phyloP scores from a whole-genome alignment of 2,329 filamentous ascomycete genomes.

The Apiospora rasikravindrae region DNA sequence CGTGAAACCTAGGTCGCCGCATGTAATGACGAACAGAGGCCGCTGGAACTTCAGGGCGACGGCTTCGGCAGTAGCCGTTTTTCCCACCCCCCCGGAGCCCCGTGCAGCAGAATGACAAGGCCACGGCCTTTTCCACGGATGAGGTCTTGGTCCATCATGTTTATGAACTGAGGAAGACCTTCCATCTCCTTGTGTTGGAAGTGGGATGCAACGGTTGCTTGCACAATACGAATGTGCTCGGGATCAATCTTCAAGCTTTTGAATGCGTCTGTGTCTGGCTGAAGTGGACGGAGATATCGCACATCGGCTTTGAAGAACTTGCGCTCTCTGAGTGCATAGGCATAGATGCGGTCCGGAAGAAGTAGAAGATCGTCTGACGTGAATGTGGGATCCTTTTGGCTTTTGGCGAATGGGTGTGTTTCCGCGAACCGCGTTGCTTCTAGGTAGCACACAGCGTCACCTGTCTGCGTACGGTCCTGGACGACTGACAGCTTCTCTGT shows the following conservation, averaged over 20 bases:
- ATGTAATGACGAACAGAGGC: background rate
- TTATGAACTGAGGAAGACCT: background rate
- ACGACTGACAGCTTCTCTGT: background rate
- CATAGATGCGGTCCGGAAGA: background rate
- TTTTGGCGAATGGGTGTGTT: background rate
- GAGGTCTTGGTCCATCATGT: background rate
- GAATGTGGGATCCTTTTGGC: background rate
- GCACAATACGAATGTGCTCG: background rate
- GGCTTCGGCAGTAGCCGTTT: slow-evolving; percentile 5
- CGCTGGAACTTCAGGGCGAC: background rate
- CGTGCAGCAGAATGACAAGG: background rate
- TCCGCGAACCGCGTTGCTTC: background rate
- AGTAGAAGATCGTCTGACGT: background rate
- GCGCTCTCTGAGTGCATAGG: slow-evolving; percentile 7
- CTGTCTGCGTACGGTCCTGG: background rate
- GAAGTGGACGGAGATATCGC: background rate
- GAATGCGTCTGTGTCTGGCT: background rate
- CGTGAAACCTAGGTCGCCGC: slow-evolving; percentile 19
- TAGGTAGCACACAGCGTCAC: background rate
- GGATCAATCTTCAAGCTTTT: background rate
- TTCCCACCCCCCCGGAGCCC: background rate
- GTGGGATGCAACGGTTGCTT: background rate
- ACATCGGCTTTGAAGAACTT: background rate
- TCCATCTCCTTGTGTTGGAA: background rate
- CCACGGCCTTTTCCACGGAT: background rate